Percentiles rank a stretch among this genome's conserved stretches.
phyloP scores from a whole-genome alignment of 75 land plant genomes.

The Cupressus sempervirens region DNA sequence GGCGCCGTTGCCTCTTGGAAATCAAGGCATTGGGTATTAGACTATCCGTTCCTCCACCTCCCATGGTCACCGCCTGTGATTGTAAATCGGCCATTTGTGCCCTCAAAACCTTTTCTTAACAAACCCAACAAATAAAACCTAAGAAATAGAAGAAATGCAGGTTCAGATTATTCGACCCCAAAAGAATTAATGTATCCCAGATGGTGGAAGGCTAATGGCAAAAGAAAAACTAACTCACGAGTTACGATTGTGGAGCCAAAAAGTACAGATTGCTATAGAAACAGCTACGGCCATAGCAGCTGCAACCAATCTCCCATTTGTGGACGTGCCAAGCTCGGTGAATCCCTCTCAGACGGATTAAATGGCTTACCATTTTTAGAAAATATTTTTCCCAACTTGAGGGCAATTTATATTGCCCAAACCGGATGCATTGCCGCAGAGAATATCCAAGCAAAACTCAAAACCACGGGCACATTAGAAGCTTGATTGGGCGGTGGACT shows the following conservation, averaged over 20 bases:
- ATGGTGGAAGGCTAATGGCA: background rate
- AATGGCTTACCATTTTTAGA: background rate
- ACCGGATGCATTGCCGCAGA: background rate
- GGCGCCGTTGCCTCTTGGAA: conserved; percentile 68
- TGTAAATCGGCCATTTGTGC: conserved; percentile 14
- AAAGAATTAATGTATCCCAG: background rate
- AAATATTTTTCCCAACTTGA: background rate
- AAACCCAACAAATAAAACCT: background rate
- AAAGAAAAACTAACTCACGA: background rate
- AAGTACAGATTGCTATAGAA: background rate
- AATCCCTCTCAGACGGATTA: background rate
- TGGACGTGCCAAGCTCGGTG: background rate
- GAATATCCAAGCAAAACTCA: background rate
- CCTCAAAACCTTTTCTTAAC: background rate
- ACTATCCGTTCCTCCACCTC: conserved; percentile 3
- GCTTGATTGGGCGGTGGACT: background rate
- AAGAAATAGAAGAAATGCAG: background rate
- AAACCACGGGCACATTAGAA: background rate
- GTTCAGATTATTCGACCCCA: background rate
- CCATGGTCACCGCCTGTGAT: background rate
- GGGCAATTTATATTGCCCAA: background rate
- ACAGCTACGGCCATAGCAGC: background rate
- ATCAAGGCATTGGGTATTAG: conserved; percentile 9
- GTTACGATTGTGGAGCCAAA: background rate
- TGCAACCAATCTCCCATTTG: background rate